Base-by-base conservation (phyloP, 2,329 filamentous ascomycete species). In the Nemania sp. region DNA sequence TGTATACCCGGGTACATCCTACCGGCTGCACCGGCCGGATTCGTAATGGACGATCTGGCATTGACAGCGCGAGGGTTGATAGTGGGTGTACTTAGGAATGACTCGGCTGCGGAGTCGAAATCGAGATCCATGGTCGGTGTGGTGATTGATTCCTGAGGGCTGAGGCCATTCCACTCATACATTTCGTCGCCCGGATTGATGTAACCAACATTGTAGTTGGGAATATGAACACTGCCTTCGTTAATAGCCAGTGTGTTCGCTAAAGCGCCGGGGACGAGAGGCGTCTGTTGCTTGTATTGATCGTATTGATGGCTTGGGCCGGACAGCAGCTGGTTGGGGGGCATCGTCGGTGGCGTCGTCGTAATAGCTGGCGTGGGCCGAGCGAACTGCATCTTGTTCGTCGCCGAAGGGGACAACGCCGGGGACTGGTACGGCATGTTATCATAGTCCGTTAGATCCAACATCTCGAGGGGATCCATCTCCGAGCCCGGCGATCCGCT, bases 251-350 rank as follows among this genome's bases (percentile, higher is more conserved):
- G 82, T 11, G 92, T 89, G 72, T 84, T 89, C 36, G 88, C 86
- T 59, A 94, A 78, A 47, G 91, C 92, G 58, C 91, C 91, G 1
- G 90, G 87, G 0, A 94, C 90, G 24, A 97, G 86, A 60, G 92
- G 91, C 3, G 94, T 97, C 77, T 97, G 92, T 71, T 99, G 94
- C 76, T 91, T 90, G 77, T 97, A 95, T 68, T 90, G 86, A 67
- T 91, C 90, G 78, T 97, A 97, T 74, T 96, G 90, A 76, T 97
- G 92, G 72, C 91, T 96, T 7, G 94, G 93, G 30, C 86, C 90
- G 42, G 84, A 86, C 67, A 92, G 83, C 17, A 80, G 80, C 57
- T 86, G 81, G 22, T 66, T 72, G 6, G 80, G 72, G 15, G 82
- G 72, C 53, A 86, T 71, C 30, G 76, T 73, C 3, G 77, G 74